phyloP scores from a whole-genome alignment of 768 basidiomycete species.

The Boletus subparvulus region DNA sequence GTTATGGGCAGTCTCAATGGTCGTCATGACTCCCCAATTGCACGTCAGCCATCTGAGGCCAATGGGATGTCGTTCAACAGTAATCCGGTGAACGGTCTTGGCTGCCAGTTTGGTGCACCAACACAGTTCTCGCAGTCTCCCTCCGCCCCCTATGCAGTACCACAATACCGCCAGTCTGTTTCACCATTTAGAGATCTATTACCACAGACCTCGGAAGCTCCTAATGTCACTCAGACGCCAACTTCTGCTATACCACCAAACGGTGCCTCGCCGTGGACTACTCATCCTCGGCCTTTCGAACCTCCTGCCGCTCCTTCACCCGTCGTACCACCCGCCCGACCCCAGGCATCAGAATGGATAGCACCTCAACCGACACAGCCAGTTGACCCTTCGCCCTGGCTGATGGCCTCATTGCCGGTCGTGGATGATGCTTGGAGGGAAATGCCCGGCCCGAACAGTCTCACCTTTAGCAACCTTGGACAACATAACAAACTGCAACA shows the following conservation, averaged over 20 bases:
- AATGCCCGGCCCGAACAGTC: constrained; percentile 44
- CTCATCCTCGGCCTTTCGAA: constrained; percentile 20
- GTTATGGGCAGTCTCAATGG: constrained; percentile 21
- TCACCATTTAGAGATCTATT: constrained; percentile 26
- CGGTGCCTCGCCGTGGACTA: constrained; percentile 24
- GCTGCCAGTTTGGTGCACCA: constrained; percentile 21
- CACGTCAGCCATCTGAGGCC: constrained; percentile 23
- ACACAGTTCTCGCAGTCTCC: constrained; percentile 24
- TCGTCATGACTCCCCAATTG: constrained; percentile 24
- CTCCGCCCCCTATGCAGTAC: constrained; percentile 14
- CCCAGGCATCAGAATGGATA: constrained; percentile 40
- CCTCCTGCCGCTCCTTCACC: constrained; percentile 21
- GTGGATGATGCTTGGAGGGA: constrained; percentile 50
- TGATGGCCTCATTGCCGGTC: constrained; percentile 45
- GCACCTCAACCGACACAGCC: constrained; percentile 20
- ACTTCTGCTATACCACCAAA: constrained; percentile 25
- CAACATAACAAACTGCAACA: constrained; percentile 58
- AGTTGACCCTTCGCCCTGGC: constrained; percentile 56
- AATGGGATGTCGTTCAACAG: constrained; percentile 25
- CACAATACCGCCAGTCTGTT: constrained; percentile 21
- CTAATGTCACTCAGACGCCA: constrained; percentile 18
- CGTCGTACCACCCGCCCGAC: constrained; percentile 19
- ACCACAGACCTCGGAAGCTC: constrained; percentile 17
- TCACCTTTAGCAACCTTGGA: constrained; percentile 57
- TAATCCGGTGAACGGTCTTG: constrained; percentile 16